Conservation (phyloP, 257 asterid species). For the Jaltomata sinuosa region DNA sequence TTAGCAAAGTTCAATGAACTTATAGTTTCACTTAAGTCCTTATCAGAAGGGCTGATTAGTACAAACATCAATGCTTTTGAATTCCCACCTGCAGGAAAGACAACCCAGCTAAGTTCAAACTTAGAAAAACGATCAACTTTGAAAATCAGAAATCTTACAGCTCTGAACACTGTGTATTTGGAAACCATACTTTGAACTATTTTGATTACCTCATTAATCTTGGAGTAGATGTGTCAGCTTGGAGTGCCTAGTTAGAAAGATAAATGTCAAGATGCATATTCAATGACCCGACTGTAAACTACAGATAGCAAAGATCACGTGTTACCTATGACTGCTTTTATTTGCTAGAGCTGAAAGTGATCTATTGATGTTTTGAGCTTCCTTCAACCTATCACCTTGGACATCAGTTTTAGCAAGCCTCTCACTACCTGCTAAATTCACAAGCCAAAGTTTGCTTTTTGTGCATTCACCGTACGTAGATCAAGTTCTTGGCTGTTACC, state of each 20-base stretch:
- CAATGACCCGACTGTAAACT: neutral
- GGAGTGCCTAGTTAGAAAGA: conserved; percentile 50
- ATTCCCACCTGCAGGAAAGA: conserved; percentile 68
- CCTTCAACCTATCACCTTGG: conserved; percentile 96
- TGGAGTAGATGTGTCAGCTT: conserved; percentile 92
- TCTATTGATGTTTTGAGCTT: conserved; percentile 95
- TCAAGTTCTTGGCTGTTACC: conserved; percentile 72
- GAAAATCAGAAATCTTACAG: neutral
- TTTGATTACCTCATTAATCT: conserved; percentile 74
- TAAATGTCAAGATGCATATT: neutral
- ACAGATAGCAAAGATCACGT: neutral
- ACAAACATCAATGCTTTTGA: conserved; percentile 95
- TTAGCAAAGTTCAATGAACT: conserved; percentile 86
- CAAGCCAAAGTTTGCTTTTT: conserved; percentile 98
- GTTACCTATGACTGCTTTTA: conserved; percentile 89
- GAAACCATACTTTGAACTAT: neutral
- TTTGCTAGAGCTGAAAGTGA: conserved; percentile 99
- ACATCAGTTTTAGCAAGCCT: conserved; percentile 94
- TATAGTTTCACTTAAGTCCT: conserved; percentile 72
- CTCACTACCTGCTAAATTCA: conserved; percentile 99
- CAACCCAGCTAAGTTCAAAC: too few relatives aligned
- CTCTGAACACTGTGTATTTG: neutral
- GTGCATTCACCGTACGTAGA: conserved; percentile 77
- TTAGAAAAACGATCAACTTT: too few relatives aligned
- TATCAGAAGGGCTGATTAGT: conserved; percentile 96